phyloP scores from a whole-genome alignment of 805 yeast genomes.

The Teunomyces atbi region DNA sequence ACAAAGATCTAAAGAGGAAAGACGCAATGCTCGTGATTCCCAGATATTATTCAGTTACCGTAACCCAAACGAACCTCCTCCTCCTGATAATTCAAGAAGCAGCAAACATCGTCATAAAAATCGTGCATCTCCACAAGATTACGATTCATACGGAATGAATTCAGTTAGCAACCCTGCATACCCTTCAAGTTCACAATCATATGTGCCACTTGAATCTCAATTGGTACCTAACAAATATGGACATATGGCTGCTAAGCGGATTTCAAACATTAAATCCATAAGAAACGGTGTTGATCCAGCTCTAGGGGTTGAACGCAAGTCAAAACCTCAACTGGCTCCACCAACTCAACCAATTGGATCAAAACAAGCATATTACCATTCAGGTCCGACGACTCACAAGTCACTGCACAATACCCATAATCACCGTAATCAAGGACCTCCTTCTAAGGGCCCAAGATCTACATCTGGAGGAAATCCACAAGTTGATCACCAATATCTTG shows the following conservation, averaged over 20 bases:
- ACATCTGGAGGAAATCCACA: neutral
- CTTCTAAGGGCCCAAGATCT: neutral
- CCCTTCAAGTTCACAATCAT: neutral
- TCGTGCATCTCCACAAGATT: neutral
- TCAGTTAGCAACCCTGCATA: neutral
- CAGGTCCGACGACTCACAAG: constrained; percentile 9
- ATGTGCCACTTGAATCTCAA: constrained; percentile 9
- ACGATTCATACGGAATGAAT: constrained; percentile 1
- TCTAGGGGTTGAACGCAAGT: constrained; percentile 1
- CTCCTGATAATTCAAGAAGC: neutral
- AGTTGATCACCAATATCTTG: neutral
- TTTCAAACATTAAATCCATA: constrained; percentile 9
- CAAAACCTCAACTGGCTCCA: constrained; percentile 11
- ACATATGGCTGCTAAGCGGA: constrained; percentile 7
- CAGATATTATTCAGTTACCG: constrained; percentile 37
- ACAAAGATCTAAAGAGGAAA: constrained; percentile 3
- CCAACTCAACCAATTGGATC: constrained; percentile 8
- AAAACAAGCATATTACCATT: constrained; percentile 12
- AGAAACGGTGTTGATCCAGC: constrained; percentile 6
- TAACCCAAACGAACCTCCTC: constrained; percentile 18
- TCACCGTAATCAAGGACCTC: constrained; percentile 5
- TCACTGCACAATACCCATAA: neutral
- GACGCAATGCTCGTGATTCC: constrained; percentile 26
- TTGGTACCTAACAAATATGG: constrained; percentile 7
- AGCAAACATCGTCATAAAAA: neutral